Evolutionary conservation across 805 yeast genomes (phyloP), one percentile per base, ranked within the genome.

Genomic region (Lipomyces sp.): DNA sequence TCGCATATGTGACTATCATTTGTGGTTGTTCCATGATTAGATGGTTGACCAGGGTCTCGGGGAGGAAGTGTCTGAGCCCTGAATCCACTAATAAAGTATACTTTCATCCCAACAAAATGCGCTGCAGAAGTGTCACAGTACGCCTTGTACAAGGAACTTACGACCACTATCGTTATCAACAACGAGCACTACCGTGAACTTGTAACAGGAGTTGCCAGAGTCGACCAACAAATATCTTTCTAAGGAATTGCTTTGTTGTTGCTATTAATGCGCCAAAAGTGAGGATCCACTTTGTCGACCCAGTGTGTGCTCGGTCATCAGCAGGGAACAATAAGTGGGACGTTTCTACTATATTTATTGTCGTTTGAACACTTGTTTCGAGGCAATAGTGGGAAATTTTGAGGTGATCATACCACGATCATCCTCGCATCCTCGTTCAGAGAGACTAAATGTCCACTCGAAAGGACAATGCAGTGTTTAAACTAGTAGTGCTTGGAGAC

Each of bases 401-500:
- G n/a, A 4, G n/a, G 24, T 42, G 15, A 42, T 3, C 8, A n/a
- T 42, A 42, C 3, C n/a, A 42, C 8, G 24, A n/a, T 5, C 48
- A 42, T n/a, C 48, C 48, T 42, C 48, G 48, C n/a, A 24, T 24
- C 24, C 24, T 24, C 48, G 48, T 15, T 42, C 42, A 24, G 24
- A 3, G 18, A 42, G 48, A 42, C 48, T 42, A n/a, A 42, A 60
- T 54, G 59, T 32, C 56, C 15, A 13, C 37, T 8, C 60, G 62
- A 24, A 60, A 65, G 48, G 65, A 62, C 30, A 65, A 29, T 32
- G 57, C 62, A 1, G 51, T 50, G 6, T 50, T 64, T 48, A 65
- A 91, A 76, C 81, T 95, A 56, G 98, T 91, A 18, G 95, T 94
- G 24, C 81, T 94, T 65, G 99, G 99, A 67, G 96, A 97, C 13